phyloP scores from a whole-genome alignment of 2,329 filamentous ascomycete species.

The Aspergillus sojae region DNA sequence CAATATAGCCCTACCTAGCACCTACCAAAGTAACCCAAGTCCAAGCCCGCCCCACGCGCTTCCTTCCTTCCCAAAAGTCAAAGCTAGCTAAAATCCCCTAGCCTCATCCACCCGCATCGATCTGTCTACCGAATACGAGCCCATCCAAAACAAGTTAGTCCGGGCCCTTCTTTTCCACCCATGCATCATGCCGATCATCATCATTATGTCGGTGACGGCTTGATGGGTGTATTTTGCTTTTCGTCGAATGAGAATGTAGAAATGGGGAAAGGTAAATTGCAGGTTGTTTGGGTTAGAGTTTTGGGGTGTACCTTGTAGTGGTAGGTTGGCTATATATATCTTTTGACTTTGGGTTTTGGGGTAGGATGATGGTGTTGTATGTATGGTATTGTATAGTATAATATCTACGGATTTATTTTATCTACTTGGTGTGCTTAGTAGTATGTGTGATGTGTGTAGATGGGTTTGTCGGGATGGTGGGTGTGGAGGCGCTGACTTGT shows the following conservation, averaged over 20 bases:
- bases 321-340: neutral
- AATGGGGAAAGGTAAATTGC: no score
- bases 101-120: neutral
- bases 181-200: constrained; percentile 1
- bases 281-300: no score
- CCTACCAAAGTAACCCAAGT: neutral
- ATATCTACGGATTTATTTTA: no score
- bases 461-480: no score
- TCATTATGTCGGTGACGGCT: neutral
- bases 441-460: no score
- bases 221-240: neutral
- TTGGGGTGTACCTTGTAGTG: no score
- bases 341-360: neutral
- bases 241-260: neutral
- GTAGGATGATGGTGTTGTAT: no score
- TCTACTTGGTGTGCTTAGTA: no score
- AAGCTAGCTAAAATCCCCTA: neutral
- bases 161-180: neutral
- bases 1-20: neutral
- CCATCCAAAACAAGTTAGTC: neutral
- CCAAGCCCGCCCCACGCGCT: neutral
- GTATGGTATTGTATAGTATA: no score
- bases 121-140: constrained; percentile 5
- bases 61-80: neutral
- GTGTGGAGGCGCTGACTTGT: neutral